Conservation (phyloP, 2,329 filamentous ascomycete genomes). For the Pseudogymnoascus sp. region DNA sequence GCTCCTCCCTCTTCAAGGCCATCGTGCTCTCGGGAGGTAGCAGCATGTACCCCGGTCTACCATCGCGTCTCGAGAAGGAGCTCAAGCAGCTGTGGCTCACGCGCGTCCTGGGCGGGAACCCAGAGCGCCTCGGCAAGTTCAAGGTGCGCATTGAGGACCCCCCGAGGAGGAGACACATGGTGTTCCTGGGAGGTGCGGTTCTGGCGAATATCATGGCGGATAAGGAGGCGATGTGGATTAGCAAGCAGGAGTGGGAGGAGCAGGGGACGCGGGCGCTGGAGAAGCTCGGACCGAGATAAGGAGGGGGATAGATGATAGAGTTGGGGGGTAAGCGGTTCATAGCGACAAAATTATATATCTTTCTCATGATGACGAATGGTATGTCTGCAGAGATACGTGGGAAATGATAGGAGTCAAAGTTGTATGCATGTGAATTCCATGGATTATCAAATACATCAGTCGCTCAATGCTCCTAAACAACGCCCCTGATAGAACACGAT, state of each 20-base stretch:
- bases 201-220: conserved; percentile 98
- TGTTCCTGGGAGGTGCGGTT: conserved; percentile 96
- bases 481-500: not conserved
- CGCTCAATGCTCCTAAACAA: not conserved
- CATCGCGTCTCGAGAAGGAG: conserved; percentile 93
- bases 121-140: conserved; percentile 94
- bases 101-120: conserved; percentile 80
- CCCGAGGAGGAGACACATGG: conserved; percentile 93
- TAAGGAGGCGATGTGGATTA: conserved; percentile 99
- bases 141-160: conserved; percentile 99
- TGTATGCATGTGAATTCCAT: not conserved
- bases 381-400: not conserved
- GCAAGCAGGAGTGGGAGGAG: conserved; percentile 94
- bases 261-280: conserved; percentile 77
- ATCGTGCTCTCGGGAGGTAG: conserved; percentile 94
- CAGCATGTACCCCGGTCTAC: conserved; percentile 98
- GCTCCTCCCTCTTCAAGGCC: conserved; percentile 90
- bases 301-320: not conserved
- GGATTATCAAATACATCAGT: not conserved
- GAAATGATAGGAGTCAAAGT: not conserved
- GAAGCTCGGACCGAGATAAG: conserved; percentile 83
- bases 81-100: conserved; percentile 98
- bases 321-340: conserved; percentile 1
- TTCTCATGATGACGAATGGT: not conserved
- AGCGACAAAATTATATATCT: conserved; percentile 11